Evolutionary conservation across 228 moss, liverwort and hornwort genomes (phyloP).

Genomic region (Sphagnum magellanicum): DNA sequence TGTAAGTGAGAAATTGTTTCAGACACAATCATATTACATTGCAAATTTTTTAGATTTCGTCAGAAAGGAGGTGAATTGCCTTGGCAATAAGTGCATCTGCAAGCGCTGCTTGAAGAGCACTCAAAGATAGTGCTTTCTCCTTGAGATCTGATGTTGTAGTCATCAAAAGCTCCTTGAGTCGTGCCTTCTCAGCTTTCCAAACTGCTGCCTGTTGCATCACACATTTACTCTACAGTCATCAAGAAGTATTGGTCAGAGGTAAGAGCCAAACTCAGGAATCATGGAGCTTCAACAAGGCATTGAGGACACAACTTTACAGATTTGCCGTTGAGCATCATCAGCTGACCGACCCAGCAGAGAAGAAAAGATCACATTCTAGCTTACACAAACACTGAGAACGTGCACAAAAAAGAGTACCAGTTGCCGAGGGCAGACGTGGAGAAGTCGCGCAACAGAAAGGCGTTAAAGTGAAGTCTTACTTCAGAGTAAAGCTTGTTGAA

Average conservation of each 20-base stretch:
- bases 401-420: too few species aligned
- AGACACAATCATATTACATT: neutral
- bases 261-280: neutral
- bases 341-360: neutral
- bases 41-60: too few species aligned
- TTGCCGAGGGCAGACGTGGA: too few species aligned
- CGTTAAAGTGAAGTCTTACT: neutral
- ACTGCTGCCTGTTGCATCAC: conserved; percentile 1
- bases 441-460: too few species aligned
- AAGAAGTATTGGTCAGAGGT: neutral
- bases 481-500: conserved; percentile 2
- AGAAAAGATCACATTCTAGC: neutral
- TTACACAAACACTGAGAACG: too few species aligned
- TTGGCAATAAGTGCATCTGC: conserved; percentile 13
- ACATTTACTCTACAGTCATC: neutral
- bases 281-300: too few species aligned
- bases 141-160: conserved; percentile 13
- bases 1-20: neutral
- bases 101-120: conserved; percentile 12
- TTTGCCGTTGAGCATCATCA: neutral
- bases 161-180: conserved; percentile 13
- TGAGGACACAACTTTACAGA: neutral
- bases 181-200: conserved; percentile 25
- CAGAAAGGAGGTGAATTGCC: neutral
- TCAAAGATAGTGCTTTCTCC: conserved; percentile 19